phyloP scores from a whole-genome alignment of 345 rosid species.

The Brassica carinata region DNA sequence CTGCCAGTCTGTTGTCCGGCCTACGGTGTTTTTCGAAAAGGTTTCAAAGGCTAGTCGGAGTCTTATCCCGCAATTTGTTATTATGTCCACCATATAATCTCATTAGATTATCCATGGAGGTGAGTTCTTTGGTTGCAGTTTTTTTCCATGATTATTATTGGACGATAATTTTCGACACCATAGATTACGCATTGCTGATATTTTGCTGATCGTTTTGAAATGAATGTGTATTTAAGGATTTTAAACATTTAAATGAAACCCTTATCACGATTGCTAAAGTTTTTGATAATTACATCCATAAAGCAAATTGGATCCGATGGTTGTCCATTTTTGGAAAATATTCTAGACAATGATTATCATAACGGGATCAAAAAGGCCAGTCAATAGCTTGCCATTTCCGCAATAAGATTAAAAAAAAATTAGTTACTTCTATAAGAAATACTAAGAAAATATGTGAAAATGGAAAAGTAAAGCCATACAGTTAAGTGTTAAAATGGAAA shows the following conservation, averaged over 20 bases:
- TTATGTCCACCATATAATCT: conserved; percentile 4
- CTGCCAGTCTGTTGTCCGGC: conserved; percentile 2
- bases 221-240: not conserved
- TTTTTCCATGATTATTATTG: not conserved
- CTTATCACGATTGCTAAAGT: not conserved
- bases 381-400: conserved; percentile 31
- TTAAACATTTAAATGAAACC: not conserved
- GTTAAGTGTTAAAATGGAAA: conserved; percentile 1
- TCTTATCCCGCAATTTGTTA: not conserved
- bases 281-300: not conserved
- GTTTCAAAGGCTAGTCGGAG: not conserved
- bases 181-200: not conserved
- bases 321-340: conserved; percentile 19
- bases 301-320: conserved; percentile 22
- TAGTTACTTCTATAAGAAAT: not conserved
- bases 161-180: not conserved
- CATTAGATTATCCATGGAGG: not conserved
- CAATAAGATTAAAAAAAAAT: not conserved
- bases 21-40: too few relatives aligned
- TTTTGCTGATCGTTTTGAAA: not conserved
- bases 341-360: conserved; percentile 18
- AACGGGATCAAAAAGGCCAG: conserved; percentile 25
- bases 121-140: not conserved
- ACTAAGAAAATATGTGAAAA: not conserved
- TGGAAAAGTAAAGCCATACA: not conserved